These are phyloP conservation scores for Aegilops tauschii DNA, from an alignment of 176 grass and related monocot species.

Conservation along the genomic window DNA sequence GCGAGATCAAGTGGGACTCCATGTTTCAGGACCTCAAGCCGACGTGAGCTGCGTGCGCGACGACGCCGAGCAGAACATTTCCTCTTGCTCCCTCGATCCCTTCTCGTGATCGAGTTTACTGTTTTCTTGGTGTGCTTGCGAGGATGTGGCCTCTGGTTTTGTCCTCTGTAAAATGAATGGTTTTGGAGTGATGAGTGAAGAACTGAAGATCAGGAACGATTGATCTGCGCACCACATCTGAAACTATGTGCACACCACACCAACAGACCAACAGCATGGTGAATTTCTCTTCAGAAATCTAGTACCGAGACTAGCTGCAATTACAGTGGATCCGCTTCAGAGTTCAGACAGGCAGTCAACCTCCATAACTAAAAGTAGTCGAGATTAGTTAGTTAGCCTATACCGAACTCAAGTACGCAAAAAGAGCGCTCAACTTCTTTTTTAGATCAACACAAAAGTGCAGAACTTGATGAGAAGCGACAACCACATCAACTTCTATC, in stretches of 20 bases:
- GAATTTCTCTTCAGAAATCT: not conserved
- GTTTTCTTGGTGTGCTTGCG: not conserved
- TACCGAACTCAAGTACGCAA: not conserved
- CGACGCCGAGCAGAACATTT: not conserved
- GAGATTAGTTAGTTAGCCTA: not conserved
- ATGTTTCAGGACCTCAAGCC: constrained; percentile 68
- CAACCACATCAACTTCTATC: too few species aligned
- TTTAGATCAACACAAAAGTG: not conserved
- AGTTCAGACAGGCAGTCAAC: not conserved
- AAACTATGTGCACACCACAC: too few species aligned
- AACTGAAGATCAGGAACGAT: not conserved
- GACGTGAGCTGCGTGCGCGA: constrained; percentile 23
- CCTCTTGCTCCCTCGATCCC: too few species aligned
- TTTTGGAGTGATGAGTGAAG: not conserved
- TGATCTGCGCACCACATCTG: not conserved
- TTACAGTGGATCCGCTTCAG: not conserved
- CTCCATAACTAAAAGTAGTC: not conserved
- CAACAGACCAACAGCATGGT: not conserved
- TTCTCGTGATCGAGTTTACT: not conserved
- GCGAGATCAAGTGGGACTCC: constrained; percentile 57
- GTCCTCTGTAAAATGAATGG: not conserved
- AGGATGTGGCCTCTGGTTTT: too few species aligned
- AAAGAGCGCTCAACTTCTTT: not conserved
- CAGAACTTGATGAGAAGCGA: not conserved
- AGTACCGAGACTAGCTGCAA: too few species aligned